A percentile compares a stretch with the other conserved stretches of the same genome.
These are phyloP conservation scores for Phaeosphaeriaceae sp. DNA, from an alignment of 2,329 filamentous ascomycete genomes.

Conservation along the genomic window DNA sequence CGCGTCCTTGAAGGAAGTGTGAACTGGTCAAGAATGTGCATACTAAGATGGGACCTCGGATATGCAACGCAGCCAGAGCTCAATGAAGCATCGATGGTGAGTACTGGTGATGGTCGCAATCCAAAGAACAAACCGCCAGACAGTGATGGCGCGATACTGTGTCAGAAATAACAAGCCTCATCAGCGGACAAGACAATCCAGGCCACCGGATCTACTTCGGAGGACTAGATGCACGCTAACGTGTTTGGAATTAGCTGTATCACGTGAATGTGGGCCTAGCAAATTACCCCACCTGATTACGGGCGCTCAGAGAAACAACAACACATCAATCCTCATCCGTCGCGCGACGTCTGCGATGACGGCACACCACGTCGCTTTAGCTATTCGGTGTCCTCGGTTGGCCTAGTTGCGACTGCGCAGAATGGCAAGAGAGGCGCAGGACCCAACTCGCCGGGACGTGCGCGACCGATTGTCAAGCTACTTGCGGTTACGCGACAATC, in stretches of 20 bases:
- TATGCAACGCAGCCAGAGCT: background rate
- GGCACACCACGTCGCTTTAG: conserved; percentile 5
- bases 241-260: conserved; percentile 24
- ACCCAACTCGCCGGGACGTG: conserved; percentile 39
- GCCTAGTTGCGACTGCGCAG: conserved; percentile 8
- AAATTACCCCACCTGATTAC: conserved; percentile 42
- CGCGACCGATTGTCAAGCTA: conserved; percentile 43
- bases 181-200: background rate
- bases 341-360: conserved; percentile 1
- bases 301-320: conserved; percentile 33
- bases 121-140: background rate
- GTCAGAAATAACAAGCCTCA: background rate
- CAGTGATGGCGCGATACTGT: background rate
- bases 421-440: conserved; percentile 29
- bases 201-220: conserved; percentile 29
- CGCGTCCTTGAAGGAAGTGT: background rate
- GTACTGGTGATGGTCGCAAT: background rate
- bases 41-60: background rate
- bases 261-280: conserved; percentile 37
- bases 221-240: conserved; percentile 6
- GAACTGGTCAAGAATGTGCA: background rate
- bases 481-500: conserved; percentile 49
- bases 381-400: background rate
- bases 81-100: background rate
- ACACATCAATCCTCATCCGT: conserved; percentile 17